Base-by-base conservation (phyloP, 257 asterid species). In the Rauvolfia tetraphylla region DNA sequence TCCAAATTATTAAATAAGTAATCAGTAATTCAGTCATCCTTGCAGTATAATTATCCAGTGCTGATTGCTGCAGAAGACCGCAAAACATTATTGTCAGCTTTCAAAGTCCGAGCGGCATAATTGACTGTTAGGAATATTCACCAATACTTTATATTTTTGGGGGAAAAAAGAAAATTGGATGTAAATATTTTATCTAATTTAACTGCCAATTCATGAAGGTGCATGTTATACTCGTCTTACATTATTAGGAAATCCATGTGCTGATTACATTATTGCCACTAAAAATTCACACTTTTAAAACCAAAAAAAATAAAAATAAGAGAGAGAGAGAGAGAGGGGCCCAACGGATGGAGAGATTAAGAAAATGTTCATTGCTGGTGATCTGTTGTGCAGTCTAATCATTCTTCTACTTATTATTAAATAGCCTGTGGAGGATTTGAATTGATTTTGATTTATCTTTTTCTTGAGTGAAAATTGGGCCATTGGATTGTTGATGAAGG, bases 191-290 rank as follows among this genome's bases (percentile, higher is more conserved):
- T 62, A 29, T 25, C 3, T 62, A 17, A 17, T 17, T 31, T 31
- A 14, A 31, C 3, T 15, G 13, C 3, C 1, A 5, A 11, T 63
- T 15, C 20, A 33, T 63, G 44, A 1, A 31, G 5, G 25, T 31
- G 44, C 69, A 63, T 18, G 70, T 63, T 63, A 33, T 63, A 33
- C 27, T 34, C 33, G 70, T 33, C 70, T 63, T 61, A 31, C 41
- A 4, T 61, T 71, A 17, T 29, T 25, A 14, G 31, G 54, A 75
- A 29, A 22, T 68, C 72, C 78, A 75, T 75, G 72, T 75, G 78
- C 67, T 29, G 61, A 44, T 75, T 62, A 62, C 72, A 75, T 75
- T 62, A 75, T 75, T 75, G 68, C 48, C 71, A 51, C 36, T n/a
- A n/a, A n/a, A n/a, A n/a, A n/a, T n/a, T n/a, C n/a, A n/a, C n/a